Percentiles rank a stretch among this genome's conserved stretches.
phyloP scores from a whole-genome alignment of 805 yeast species.

The Saturnispora sekii region DNA sequence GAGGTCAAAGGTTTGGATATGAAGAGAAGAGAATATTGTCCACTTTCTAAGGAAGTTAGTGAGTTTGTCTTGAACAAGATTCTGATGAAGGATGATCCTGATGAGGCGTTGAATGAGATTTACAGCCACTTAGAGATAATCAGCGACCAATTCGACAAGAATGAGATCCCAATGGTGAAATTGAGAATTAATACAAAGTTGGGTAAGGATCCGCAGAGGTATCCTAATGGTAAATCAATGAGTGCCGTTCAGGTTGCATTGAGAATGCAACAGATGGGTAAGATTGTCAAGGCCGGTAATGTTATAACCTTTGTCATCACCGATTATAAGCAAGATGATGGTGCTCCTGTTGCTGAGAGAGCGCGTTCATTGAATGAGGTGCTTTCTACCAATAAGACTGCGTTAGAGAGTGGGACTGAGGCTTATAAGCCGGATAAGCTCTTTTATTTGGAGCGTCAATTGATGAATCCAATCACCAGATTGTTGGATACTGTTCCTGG shows the following conservation, averaged over 20 bases:
- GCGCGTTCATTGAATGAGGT: conserved; percentile 79
- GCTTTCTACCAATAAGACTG: conserved; percentile 30
- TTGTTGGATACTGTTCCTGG: conserved; percentile 81
- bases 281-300: conserved; percentile 77
- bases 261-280: conserved; percentile 71
- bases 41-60: conserved; percentile 81
- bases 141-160: conserved; percentile 44
- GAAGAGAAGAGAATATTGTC: conserved; percentile 95
- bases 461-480: conserved; percentile 85
- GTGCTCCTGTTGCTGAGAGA: conserved; percentile 55
- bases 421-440: conserved; percentile 60
- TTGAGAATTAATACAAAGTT: conserved; percentile 77
- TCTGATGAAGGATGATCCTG: conserved; percentile 65
- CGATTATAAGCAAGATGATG: conserved; percentile 29
- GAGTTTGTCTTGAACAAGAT: conserved; percentile 62
- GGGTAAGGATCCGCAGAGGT: conserved; percentile 80
- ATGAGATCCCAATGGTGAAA: conserved; percentile 56
- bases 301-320: conserved; percentile 84
- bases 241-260: conserved; percentile 84
- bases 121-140: conserved; percentile 63
- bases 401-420: conserved; percentile 18
- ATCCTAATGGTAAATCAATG: conserved; percentile 77
- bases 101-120: conserved; percentile 60
- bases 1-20: conserved; percentile 96
- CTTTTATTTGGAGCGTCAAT: conserved; percentile 79